These are phyloP conservation scores for Mycena pura DNA, from an alignment of 768 basidiomycete species.

Conservation along the genomic window DNA sequence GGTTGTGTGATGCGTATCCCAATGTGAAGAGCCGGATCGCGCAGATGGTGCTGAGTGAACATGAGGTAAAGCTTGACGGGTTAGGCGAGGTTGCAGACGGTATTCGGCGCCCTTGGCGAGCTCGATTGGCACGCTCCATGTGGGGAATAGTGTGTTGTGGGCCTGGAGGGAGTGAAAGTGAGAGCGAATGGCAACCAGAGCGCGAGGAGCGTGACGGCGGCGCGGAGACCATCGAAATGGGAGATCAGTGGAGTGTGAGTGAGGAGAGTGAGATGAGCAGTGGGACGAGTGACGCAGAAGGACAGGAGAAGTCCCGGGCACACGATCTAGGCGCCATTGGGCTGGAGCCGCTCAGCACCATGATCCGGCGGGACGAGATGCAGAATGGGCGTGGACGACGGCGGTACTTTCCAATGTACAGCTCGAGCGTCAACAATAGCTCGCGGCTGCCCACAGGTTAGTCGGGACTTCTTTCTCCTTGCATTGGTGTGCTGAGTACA, in stretches of 20 bases:
- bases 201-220: too few relatives aligned
- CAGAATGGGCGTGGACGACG: conserved; percentile 63
- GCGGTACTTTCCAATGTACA: conserved; percentile 51
- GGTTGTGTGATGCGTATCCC: conserved; percentile 56
- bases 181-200: conserved; percentile 1
- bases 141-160: conserved; percentile 31
- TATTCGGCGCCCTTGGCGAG: conserved; percentile 1
- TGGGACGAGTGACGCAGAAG: too few relatives aligned
- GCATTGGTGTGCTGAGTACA: background rate
- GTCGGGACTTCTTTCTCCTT: conserved; percentile 21
- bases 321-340: conserved; percentile 57
- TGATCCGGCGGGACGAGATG: conserved; percentile 79
- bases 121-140: conserved; percentile 33
- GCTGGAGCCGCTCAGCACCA: conserved; percentile 73
- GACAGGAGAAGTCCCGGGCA: too few relatives aligned
- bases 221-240: too few relatives aligned
- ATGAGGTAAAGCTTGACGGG: conserved; percentile 59
- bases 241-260: too few relatives aligned
- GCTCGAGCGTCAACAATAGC: conserved; percentile 44
- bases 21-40: conserved; percentile 51
- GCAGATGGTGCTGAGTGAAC: conserved; percentile 53
- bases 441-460: conserved; percentile 67
- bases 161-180: conserved; percentile 24
- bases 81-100: conserved; percentile 34
- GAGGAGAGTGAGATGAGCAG: too few relatives aligned